Conservation (phyloP, 192 early-diverging fungal species). For the Lobosporangium transversale region DNA sequence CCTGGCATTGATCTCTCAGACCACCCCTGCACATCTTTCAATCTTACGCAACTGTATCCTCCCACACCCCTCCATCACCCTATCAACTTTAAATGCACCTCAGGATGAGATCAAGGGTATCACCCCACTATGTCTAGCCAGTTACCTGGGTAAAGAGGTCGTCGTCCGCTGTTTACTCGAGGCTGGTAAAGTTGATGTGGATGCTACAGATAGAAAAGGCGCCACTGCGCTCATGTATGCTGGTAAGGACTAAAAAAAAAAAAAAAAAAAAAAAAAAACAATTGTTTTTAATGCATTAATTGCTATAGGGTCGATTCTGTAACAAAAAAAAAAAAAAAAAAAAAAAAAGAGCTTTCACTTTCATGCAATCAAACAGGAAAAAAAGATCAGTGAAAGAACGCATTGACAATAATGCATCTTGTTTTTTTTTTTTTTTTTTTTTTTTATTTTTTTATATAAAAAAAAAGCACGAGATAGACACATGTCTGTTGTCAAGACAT, state of each 20-base stretch:
- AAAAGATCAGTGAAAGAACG: no score
- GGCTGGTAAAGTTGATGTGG: conserved; percentile 68
- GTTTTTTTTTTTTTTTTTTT: no score
- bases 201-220: conserved; percentile 69
- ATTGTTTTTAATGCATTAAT: no score
- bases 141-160: conserved; percentile 71
- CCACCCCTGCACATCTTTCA: conserved; percentile 59
- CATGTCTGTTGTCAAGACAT: conserved; percentile 59
- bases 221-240: conserved; percentile 79
- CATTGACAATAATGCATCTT: no score
- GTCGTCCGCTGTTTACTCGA: conserved; percentile 67
- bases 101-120: conserved; percentile 72
- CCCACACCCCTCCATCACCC: conserved; percentile 58
- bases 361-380: no score
- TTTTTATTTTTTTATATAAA: conserved; percentile 1
- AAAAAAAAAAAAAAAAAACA: no score
- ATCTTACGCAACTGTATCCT: conserved; percentile 63
- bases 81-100: conserved; percentile 63
- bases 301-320: no score
- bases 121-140: conserved; percentile 72
- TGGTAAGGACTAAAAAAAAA: conserved; percentile 43
- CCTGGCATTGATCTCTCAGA: conserved; percentile 62
- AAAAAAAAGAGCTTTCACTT: no score
- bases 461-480: conserved; percentile 69
- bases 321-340: no score